phyloP scores from a whole-genome alignment of 345 rosid species.

The Turritis glabra region DNA sequence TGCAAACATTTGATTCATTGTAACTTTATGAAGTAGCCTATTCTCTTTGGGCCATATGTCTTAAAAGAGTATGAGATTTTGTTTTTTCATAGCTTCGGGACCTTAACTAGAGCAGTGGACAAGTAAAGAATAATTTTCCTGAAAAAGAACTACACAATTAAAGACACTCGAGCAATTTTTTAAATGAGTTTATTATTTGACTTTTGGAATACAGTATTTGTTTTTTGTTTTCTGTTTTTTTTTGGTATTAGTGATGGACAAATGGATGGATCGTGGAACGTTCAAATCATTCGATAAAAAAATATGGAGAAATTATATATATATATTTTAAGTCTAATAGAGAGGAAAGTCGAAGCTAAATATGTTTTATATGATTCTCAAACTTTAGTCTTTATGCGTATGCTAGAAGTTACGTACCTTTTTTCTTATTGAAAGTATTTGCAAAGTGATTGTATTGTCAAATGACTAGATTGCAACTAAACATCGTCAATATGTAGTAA shows the following conservation, averaged over 20 bases:
- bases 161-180: neutral
- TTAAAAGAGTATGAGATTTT: neutral
- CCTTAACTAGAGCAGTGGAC: neutral
- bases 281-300: neutral
- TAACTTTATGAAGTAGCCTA: neutral
- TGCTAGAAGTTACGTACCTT: conserved; percentile 26
- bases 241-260: conserved; percentile 19
- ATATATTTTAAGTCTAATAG: neutral
- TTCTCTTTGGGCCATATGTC: neutral
- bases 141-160: neutral
- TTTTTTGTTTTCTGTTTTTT: neutral
- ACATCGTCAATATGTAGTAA: conserved; percentile 11
- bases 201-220: neutral
- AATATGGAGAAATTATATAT: neutral
- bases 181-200: neutral
- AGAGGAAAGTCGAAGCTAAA: conserved; percentile 2
- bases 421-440: conserved; percentile 2
- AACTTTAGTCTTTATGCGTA: conserved; percentile 20
- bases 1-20: conserved; percentile 19
- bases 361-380: conserved; percentile 7
- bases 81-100: neutral
- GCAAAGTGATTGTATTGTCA: neutral
- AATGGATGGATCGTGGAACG: conserved; percentile 7
- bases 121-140: neutral
- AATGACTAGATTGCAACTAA: conserved; percentile 39